These are phyloP conservation scores for Candida methanosorbosa DNA, from an alignment of 805 yeast species.

Conservation along the genomic window DNA sequence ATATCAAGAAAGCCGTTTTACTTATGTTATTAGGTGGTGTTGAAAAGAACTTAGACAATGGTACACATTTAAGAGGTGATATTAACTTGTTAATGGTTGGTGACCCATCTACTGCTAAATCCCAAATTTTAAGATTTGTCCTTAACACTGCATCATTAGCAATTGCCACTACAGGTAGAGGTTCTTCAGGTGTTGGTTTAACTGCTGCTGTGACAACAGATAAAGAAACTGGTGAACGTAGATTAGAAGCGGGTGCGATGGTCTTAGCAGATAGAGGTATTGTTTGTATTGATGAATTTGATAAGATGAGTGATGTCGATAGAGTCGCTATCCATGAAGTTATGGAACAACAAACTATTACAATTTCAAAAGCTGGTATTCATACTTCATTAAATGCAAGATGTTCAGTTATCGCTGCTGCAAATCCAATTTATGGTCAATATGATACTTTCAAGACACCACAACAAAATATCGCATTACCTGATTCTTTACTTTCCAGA, in stretches of 20 bases:
- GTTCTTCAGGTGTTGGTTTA: constrained; percentile 99
- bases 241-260: constrained; percentile 99
- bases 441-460: constrained; percentile 95
- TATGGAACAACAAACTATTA: constrained; percentile 98
- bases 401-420: constrained; percentile 96
- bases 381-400: constrained; percentile 95
- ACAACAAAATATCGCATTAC: constrained; percentile 91
- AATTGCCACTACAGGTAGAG: constrained; percentile 97
- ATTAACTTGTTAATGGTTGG: constrained; percentile 95
- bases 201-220: constrained; percentile 98
- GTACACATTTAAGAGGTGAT: constrained; percentile 97
- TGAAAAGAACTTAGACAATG: constrained; percentile 88
- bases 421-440: constrained; percentile 95
- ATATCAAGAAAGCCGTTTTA: constrained; percentile 84
- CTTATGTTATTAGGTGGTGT: constrained; percentile 90
- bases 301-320: constrained; percentile 94
- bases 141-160: constrained; percentile 92
- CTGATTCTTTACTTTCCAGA: constrained; percentile 94
- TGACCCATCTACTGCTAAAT: constrained; percentile 97
- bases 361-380: constrained; percentile 96
- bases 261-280: constrained; percentile 95
- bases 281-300: constrained; percentile 98
- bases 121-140: constrained; percentile 90
- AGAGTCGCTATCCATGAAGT: constrained; percentile 99
- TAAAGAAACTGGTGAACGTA: constrained; percentile 93